Evolutionary conservation across 2,329 filamentous ascomycete species (phyloP).

Genomic region (Claviceps sorghi): DNA sequence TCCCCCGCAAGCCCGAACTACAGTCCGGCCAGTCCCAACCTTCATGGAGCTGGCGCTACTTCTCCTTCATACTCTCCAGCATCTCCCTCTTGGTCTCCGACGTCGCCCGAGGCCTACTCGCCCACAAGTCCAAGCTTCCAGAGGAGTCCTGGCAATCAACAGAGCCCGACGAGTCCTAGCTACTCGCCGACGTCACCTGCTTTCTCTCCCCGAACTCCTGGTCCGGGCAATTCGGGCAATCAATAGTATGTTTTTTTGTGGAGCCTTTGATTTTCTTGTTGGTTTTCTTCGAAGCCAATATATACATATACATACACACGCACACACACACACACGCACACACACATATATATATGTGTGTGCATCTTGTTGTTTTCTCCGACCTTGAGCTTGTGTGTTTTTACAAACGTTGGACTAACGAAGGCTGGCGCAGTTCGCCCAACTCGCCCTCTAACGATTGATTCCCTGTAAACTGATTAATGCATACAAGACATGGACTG

Average conservation of each 20-base stretch:
- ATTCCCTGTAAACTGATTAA: conserved; percentile 18
- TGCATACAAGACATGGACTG: conserved; percentile 20
- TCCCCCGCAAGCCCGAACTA: conserved; percentile 58
- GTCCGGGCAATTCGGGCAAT: conserved; percentile 28
- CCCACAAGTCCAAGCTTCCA: conserved; percentile 49
- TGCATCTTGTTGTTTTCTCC: background rate
- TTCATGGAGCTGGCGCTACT: conserved; percentile 28
- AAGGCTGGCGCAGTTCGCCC: conserved; percentile 22
- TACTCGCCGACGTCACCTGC: conserved; percentile 50
- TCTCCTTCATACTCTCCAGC: conserved; percentile 53
- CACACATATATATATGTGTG: too few species aligned
- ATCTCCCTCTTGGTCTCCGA: conserved; percentile 66
- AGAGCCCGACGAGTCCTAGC: conserved; percentile 53
- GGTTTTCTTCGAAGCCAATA: background rate
- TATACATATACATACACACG: too few species aligned
- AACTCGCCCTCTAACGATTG: conserved; percentile 28
- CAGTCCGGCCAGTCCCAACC: conserved; percentile 51
- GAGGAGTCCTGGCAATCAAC: conserved; percentile 36
- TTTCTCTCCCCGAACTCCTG: conserved; percentile 31
- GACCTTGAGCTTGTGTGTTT: background rate
- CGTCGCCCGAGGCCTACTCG: conserved; percentile 50
- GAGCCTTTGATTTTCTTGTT: background rate
- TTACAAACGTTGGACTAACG: background rate
- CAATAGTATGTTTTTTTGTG: conserved; percentile 21
- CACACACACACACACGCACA: too few species aligned